Conservation (phyloP, 2,329 filamentous ascomycete species). For the Phialophora verrucosa region DNA sequence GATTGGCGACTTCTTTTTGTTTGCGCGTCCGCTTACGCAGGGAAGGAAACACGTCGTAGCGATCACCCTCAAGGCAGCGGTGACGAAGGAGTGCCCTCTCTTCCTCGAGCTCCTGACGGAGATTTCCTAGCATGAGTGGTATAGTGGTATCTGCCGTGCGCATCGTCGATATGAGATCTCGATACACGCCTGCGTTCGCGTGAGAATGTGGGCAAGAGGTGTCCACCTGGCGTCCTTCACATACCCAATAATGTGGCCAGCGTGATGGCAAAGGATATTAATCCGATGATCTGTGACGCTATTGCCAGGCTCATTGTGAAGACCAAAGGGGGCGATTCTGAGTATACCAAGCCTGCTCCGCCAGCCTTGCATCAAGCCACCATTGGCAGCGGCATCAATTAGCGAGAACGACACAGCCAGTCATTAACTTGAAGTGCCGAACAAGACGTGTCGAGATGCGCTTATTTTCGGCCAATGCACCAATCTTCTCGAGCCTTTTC, state of each 20-base stretch:
- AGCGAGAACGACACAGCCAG: background rate
- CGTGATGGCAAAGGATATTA: slow-evolving; percentile 37
- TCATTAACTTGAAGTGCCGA: background rate
- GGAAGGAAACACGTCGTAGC: slow-evolving; percentile 30
- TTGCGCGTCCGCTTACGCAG: slow-evolving; percentile 24
- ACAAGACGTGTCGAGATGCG: background rate
- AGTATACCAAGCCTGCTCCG: background rate
- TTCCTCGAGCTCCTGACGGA: slow-evolving; percentile 35
- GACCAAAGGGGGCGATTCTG: background rate
- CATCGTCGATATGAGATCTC: slow-evolving; percentile 34
- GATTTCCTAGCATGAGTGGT: slow-evolving; percentile 35
- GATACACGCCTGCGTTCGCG: slow-evolving; percentile 32
- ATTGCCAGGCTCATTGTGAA: slow-evolving; percentile 18
- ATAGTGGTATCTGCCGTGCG: slow-evolving; percentile 30
- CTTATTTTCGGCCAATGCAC: background rate
- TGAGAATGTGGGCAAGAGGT: slow-evolving; percentile 4
- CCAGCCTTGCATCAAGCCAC: background rate
- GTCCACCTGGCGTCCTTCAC: slow-evolving; percentile 5
- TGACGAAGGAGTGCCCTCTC: slow-evolving; percentile 33
- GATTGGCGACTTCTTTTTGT: slow-evolving; percentile 21
- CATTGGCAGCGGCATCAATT: background rate
- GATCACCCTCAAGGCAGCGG: slow-evolving; percentile 32
- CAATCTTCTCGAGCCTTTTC: background rate
- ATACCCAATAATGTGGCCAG: slow-evolving; percentile 36
- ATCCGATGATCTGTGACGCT: slow-evolving; percentile 33